Evolutionary conservation across 192 early-diverging fungal genomes (phyloP).

Genomic region (Dimargaris xerosporica): DNA sequence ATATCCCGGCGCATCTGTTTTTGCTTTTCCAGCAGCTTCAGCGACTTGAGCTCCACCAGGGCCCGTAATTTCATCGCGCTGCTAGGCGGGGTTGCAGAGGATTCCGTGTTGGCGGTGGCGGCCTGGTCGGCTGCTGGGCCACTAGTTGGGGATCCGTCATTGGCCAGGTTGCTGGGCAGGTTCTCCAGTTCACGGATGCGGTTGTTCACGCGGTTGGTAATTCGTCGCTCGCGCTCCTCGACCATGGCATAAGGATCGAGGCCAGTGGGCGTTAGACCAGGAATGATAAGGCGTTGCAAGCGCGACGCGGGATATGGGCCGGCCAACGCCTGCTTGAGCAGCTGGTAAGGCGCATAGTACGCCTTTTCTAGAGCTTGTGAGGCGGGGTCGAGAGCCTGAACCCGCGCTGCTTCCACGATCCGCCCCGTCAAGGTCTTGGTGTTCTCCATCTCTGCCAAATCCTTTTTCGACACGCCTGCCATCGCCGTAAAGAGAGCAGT

Average conservation of each 20-base stretch:
- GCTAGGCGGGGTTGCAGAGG: constrained; percentile 16
- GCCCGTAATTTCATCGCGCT: constrained; percentile 54
- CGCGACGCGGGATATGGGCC: constrained; percentile 25
- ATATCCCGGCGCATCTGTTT: constrained; percentile 59
- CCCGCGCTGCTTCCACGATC: constrained; percentile 38
- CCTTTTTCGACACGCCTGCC: constrained; percentile 19
- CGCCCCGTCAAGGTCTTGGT: constrained; percentile 29
- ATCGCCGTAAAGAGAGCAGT: constrained; percentile 44
- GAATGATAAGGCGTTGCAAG: constrained; percentile 56
- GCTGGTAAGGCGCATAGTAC: constrained; percentile 37
- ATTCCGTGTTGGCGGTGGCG: constrained; percentile 15
- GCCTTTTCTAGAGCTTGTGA: constrained; percentile 28
- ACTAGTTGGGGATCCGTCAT: constrained; percentile 24
- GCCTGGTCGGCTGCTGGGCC: constrained; percentile 12
- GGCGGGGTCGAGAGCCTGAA: constrained; percentile 19
- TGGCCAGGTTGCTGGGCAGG: constrained; percentile 47
- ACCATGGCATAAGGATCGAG: constrained; percentile 65
- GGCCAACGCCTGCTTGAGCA: constrained; percentile 39
- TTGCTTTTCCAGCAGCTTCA: constrained; percentile 67
- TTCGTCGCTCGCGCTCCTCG: constrained; percentile 60
- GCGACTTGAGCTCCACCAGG: constrained; percentile 75
- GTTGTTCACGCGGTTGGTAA: constrained; percentile 51
- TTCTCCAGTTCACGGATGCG: constrained; percentile 64
- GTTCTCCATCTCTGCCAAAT: constrained; percentile 27
- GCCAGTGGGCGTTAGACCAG: constrained; percentile 55